Conservation (phyloP, 1,284 basidiomycete species). For the Rhodotorula sp. region DNA sequence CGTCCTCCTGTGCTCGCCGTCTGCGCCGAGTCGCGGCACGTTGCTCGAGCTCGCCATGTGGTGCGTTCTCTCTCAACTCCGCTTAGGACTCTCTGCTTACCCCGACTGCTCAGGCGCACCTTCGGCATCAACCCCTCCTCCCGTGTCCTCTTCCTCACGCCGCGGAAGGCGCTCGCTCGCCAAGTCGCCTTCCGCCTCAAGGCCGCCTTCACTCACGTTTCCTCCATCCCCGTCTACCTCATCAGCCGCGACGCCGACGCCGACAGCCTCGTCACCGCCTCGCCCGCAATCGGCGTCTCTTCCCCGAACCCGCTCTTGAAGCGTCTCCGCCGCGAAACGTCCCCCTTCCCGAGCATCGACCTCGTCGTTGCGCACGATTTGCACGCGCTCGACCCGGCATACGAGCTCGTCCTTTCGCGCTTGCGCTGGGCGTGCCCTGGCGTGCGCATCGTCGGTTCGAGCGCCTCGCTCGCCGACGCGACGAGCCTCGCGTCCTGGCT, state of each 20-base stretch:
- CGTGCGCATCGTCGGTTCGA: conserved; percentile 72
- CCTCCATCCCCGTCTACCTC: conserved; percentile 42
- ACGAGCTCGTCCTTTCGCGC: conserved; percentile 79
- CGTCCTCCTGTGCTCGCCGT: conserved; percentile 59
- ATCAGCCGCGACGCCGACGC: conserved; percentile 20
- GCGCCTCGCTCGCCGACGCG: conserved; percentile 77
- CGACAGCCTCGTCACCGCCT: conserved; percentile 32
- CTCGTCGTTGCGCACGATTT: conserved; percentile 82
- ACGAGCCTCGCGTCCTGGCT: conserved; percentile 82
- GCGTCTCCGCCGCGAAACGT: conserved; percentile 39
- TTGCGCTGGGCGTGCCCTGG: conserved; percentile 57
- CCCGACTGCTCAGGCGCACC: conserved; percentile 47
- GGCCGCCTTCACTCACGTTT: conserved; percentile 26
- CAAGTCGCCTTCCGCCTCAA: conserved; percentile 51
- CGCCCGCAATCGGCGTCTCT: conserved; percentile 50
- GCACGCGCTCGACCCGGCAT: conserved; percentile 76
- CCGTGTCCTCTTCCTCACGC: conserved; percentile 50
- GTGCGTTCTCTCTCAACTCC: conserved; percentile 55
- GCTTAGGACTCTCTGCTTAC: neutral
- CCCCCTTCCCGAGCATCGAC: conserved; percentile 57
- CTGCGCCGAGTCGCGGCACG: conserved; percentile 24
- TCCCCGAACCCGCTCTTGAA: conserved; percentile 50
- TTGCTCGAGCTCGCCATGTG: conserved; percentile 71
- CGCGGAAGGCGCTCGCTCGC: conserved; percentile 49
- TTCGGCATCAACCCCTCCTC: conserved; percentile 48